Base-by-base conservation (phyloP, 371 early-diverging fungal species). In the Syncephalastrum sp. region DNA sequence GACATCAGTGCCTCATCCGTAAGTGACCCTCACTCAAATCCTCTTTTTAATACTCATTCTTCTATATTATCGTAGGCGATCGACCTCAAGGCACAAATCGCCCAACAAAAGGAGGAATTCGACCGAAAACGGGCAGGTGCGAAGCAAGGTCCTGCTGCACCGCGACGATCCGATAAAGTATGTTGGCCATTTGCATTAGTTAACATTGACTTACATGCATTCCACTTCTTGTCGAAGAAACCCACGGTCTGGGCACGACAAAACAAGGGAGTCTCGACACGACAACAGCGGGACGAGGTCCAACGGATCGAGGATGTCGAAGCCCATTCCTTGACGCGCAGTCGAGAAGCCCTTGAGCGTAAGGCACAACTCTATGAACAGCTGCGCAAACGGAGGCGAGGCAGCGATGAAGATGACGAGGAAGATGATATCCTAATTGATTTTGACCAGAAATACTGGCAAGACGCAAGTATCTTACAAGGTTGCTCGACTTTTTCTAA, bases 321-420 rank as follows among this genome's bases (percentile, higher is more conserved):
- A 17, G 59, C 42, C 14, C 63, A 67, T 24, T 60, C 72, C 1
- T 48, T 83, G 13, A 71, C 67, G 12, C 63, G 72, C 19, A 77
- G 84, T 42, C 75, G 76, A 68, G 78, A 78, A 17, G 84, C 87
- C 1, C 61, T 90, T 48, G 82, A 87, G 59, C 77, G 84, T 3
- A 90, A 90, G 53, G 82, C 88, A 14, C 72, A 72, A 54, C 60
- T 86, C 25, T 90, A 90, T 54, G 87, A 87, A 49, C 67, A 63
- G 43, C 67, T 75, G 75, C 53, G 69, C 59, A 58, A 72, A 63
- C 65, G 72, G 63, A 47, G 60, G 64, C 54, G 52, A 50, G 42
- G 33, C 56, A 60, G 61, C 21, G 53, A 57, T 47, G 65, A 61
- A 24, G 70, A 67, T n/a, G 46, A 59, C 10, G 67, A 74, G 3